Evolutionary conservation across 371 early-diverging fungal species (phyloP), one percentile per base, ranked within the genome.

Genomic region (Paraphysoderma sedebokerense): DNA sequence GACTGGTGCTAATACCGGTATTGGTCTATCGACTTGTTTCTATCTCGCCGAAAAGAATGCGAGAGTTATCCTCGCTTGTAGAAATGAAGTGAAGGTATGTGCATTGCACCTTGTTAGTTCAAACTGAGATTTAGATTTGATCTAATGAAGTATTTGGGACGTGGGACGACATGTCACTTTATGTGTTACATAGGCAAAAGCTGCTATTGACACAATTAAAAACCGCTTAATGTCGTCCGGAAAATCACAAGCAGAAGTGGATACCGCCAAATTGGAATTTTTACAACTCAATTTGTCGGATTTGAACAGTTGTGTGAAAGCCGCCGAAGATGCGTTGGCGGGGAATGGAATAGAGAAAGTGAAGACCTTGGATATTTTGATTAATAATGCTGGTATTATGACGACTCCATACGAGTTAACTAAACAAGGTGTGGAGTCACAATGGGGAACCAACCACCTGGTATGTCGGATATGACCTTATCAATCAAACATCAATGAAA

Each of bases 381-480:
- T 76, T 53, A 72, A 72, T 59, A 77, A 77, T 49, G 77, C 77
- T 3, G 77, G 76, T 2, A 38, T 38, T 8, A 62, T 70, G n/a
- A 51, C 57, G 0, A 54, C 55, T 36, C 52, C 50, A 23, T 53
- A 49, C 5, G 58, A 50, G 15, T 29, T 62, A 41, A 70, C 75
- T 17, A 54, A 58, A 11, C 68, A 74, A 47, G 75, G 75, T 4
- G 50, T 70, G 45, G 77, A 74, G 52, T 55, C 56, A 49, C 68
- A 71, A 42, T 68, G 66, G 47, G 72, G 66, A 38, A 63, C 63
- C 38, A 76, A 76, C 53, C 74, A 77, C 33, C 52, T 70, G 45
- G n/a, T n/a, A n/a, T n/a, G n/a, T n/a, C n/a, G n/a, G n/a, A n/a
- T n/a, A n/a, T n/a, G n/a, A n/a, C n/a, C n/a, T n/a, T n/a, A n/a